Percentiles rank a stretch among this genome's conserved stretches.
phyloP scores from a whole-genome alignment of 768 basidiomycete genomes.

The Serpula lacrymans region DNA sequence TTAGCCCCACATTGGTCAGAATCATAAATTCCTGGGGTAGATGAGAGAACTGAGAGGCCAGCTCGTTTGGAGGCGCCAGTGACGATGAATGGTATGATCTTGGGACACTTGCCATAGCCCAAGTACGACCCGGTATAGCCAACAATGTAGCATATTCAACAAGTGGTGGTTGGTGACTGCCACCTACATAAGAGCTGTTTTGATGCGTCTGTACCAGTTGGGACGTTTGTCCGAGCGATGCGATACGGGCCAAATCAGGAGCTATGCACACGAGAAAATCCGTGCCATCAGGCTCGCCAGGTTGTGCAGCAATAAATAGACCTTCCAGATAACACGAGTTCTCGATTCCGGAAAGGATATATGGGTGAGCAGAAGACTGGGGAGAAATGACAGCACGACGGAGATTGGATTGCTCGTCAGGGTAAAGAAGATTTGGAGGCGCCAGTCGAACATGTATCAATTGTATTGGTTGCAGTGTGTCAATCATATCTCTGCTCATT shows the following conservation, averaged over 20 bases:
- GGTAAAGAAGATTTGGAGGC: conserved; percentile 71
- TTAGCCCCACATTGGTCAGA: conserved; percentile 82
- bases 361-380: conserved; percentile 51
- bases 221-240: conserved; percentile 63
- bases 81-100: conserved; percentile 25
- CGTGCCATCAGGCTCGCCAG: conserved; percentile 67
- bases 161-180: conserved; percentile 55
- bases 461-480: conserved; percentile 47
- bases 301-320: conserved; percentile 66
- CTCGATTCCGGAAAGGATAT: conserved; percentile 56
- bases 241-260: conserved; percentile 73
- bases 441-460: conserved; percentile 79
- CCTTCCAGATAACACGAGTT: conserved; percentile 66
- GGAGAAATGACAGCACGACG: conserved; percentile 41
- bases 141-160: conserved; percentile 76
- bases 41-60: conserved; percentile 78
- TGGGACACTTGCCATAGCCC: conserved; percentile 70
- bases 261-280: conserved; percentile 75
- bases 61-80: conserved; percentile 65
- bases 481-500: conserved; percentile 24
- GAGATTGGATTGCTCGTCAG: conserved; percentile 60
- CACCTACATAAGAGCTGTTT: conserved; percentile 36
- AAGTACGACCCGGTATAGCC: conserved; percentile 79
- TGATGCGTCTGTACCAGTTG: conserved; percentile 32
- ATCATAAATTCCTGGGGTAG: conserved; percentile 79